Evolutionary conservation across 2,329 filamentous ascomycete species (phyloP), one percentile per base, ranked within the genome.

Genomic region (Calonectria honghensis): DNA sequence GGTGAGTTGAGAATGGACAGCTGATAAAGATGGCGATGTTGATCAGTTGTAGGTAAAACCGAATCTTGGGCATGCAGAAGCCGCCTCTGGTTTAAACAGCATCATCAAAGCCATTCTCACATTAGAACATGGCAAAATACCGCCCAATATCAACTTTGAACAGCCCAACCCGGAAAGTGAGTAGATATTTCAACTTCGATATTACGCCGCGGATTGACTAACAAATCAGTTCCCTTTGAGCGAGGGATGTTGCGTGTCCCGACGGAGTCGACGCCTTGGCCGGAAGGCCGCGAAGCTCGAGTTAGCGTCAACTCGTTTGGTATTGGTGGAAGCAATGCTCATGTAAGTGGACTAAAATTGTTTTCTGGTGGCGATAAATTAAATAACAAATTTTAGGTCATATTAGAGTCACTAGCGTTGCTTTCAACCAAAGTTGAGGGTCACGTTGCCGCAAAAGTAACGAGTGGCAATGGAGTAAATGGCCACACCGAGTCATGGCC

Each of bases 241-340:
- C 64, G 76, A 16, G 48, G 45, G 2, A 80, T 80, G 31, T 74
- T 85, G 1, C 70, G 6, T 1, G 82, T 84, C 0, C 81, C 83
- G 0, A 51, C 66, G 4, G 73, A 79, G 59, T 57, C 79, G 0
- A 79, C 65, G 0, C 77, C 78, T 0, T 85, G 78, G 78, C 84
- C 84, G 0, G 13, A 66, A 16, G 78, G 73, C n/a, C 73, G 78
- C 0, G 13, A 18, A 0, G 78, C 82, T 45, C 76, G 84, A 6
- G 76, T 83, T 9, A 81, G 81, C 54, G 77, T 87, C 32, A 86
- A 85, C 75, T 82, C 77, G 9, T 87, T 85, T 73, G 85, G 85
- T 4, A 83, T 83, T 50, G 85, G 85, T 0, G 85, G 85, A 1
- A 75, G 82, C 14, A 86, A 86, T 68, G 84, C 80, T 2, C 85